Base-by-base conservation (phyloP, 306 rosid species). In the Cicer yamashitae region DNA sequence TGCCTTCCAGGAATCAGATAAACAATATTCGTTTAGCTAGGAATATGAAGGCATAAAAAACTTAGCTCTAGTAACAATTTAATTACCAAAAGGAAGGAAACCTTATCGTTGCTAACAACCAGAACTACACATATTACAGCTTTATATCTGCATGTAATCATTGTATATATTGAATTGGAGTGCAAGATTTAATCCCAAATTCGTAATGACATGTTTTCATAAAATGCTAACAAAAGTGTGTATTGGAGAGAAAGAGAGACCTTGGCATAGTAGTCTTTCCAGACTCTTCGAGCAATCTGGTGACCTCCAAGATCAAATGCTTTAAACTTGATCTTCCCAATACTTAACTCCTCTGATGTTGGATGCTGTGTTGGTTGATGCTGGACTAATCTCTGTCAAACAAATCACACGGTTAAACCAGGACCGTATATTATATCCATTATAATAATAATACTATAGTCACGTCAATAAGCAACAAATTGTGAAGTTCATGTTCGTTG, bases 221-320 rank as follows among this genome's bases (percentile, higher is more conserved):
- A 52, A 75, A 6, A 45, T 43, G 56, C n/a, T 30, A 3, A 30
- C 34, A 30, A 30, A 30, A 30, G 5, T 30, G 34, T 30, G 34
- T 30, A 30, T 30, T 30, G 34, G 5, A 17, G 34, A 34, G 6
- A 15, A 20, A 58, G 57, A 18, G 64, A 17, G 59, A 92, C 98
- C 98, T 93, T 86, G 34, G 98, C 91, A 81, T 91, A 91, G 85
- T 93, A 91, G 78, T 93, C 98, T 86, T 89, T 91, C 98, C 34
- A 30, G 34, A 30, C 34, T 30, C 34, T 30, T 30, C 34, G 34
- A 30, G 34, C 34, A 30, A 30, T 85, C 81, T 85, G 96, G 67
- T 91, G 97, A 43, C 98, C 91, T 13, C 96, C 96, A 25, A 91
- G 86, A 79, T 89, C 96, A 89, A 91, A 91, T 44, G 91, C 96